Percentiles rank a stretch among this genome's conserved stretches.
These are phyloP conservation scores for Polytolypa hystricis DNA, from an alignment of 2,329 filamentous ascomycete genomes.

Conservation along the genomic window DNA sequence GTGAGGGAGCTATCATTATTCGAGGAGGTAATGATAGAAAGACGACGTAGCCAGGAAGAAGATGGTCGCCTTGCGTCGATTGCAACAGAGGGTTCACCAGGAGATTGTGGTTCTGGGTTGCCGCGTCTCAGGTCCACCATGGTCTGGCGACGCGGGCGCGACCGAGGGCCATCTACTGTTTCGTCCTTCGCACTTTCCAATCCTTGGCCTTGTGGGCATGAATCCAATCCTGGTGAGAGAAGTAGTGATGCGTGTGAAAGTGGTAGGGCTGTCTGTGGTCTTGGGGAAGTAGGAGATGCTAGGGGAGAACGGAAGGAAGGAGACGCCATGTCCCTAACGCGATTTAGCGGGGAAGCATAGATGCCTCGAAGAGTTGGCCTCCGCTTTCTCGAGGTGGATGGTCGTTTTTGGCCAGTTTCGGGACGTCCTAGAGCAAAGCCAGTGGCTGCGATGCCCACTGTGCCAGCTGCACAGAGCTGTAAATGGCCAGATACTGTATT, in stretches of 20 bases:
- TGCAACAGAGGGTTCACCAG: conserved; percentile 16
- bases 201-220: too few species aligned
- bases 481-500: conserved; percentile 12
- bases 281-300: neutral
- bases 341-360: conserved; percentile 2
- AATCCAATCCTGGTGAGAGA: too few species aligned
- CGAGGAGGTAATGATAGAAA: conserved; percentile 42
- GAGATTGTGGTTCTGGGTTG: conserved; percentile 18
- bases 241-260: too few species aligned
- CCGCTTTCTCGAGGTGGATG: conserved; percentile 6
- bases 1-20: conserved; percentile 36
- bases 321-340: conserved; percentile 6
- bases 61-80: conserved; percentile 29
- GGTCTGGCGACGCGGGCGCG: conserved; percentile 28
- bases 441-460: conserved; percentile 49
- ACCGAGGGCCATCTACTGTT: conserved; percentile 10
- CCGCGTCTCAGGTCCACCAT: conserved; percentile 22
- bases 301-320: conserved; percentile 9
- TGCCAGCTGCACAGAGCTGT: conserved; percentile 54
- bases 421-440: conserved; percentile 47
- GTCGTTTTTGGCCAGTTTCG: conserved; percentile 20
- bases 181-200: conserved; percentile 7
- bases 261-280: neutral
- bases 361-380: conserved; percentile 6
- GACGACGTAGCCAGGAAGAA: conserved; percentile 45